These are phyloP conservation scores for Apiospora arundinis DNA, from an alignment of 2,329 filamentous ascomycete genomes.

Conservation along the genomic window DNA sequence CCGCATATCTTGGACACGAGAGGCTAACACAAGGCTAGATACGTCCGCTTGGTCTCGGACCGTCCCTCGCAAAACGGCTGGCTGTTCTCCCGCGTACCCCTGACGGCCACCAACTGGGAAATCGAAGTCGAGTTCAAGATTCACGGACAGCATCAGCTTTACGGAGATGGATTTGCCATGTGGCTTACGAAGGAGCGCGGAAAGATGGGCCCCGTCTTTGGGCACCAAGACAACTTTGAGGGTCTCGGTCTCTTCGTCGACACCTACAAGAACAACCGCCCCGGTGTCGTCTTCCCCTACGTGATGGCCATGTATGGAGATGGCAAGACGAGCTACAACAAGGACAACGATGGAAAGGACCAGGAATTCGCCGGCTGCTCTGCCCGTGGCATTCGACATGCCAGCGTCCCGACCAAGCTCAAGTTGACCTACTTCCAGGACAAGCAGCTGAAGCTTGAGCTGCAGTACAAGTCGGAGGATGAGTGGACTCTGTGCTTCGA, in stretches of 20 bases:
- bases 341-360: conserved; percentile 91
- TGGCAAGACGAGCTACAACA: conserved; percentile 87
- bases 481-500: conserved; percentile 93
- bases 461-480: conserved; percentile 91
- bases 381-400: conserved; percentile 85
- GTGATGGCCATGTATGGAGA: conserved; percentile 99
- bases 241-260: conserved; percentile 96
- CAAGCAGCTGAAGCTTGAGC: conserved; percentile 85
- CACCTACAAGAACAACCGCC: conserved; percentile 99
- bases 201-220: conserved; percentile 83
- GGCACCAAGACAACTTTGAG: conserved; percentile 86
- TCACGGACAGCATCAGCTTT: conserved; percentile 84
- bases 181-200: conserved; percentile 97
- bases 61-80: conserved; percentile 89
- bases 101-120: conserved; percentile 99
- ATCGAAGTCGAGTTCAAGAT: conserved; percentile 96
- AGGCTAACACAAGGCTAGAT: conserved; percentile 57
- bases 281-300: conserved; percentile 93
- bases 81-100: conserved; percentile 90
- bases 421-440: conserved; percentile 96
- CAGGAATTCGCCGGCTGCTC: conserved; percentile 95
- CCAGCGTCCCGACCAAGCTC: conserved; percentile 80
- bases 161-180: conserved; percentile 96
- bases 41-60: conserved; percentile 91
- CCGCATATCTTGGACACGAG: conserved; percentile 2